Conservation (phyloP, 768 basidiomycete genomes). For the Rhodotorula babjevae region DNA sequence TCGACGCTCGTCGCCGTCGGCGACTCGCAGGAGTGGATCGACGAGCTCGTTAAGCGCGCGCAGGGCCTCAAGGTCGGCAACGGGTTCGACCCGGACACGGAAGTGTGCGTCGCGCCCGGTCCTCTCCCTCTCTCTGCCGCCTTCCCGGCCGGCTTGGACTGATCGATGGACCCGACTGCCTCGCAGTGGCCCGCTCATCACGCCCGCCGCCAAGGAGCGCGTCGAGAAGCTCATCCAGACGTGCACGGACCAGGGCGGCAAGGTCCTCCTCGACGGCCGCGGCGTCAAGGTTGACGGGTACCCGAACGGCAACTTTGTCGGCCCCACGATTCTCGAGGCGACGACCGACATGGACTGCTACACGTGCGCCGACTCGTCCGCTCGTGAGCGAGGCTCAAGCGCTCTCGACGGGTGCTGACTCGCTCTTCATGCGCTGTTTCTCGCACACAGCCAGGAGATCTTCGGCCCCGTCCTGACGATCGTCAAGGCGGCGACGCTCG, state of each 20-base stretch:
- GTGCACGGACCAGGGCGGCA: constrained; percentile 65
- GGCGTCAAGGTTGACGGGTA: constrained; percentile 60
- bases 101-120: constrained; percentile 58
- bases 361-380: constrained; percentile 54
- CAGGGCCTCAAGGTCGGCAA: constrained; percentile 74
- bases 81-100: constrained; percentile 80
- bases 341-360: constrained; percentile 81
- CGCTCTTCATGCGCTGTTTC: not conserved
- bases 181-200: constrained; percentile 53
- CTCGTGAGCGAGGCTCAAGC: not conserved
- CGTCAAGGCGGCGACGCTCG: constrained; percentile 71
- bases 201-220: constrained; percentile 72
- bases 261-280: constrained; percentile 80
- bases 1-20: constrained; percentile 85
- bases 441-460: constrained; percentile 71
- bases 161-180: no score
- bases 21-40: constrained; percentile 68
- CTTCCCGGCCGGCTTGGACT: not conserved
- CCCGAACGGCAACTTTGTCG: constrained; percentile 86
- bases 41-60: constrained; percentile 77
- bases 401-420: not conserved
- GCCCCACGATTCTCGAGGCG: constrained; percentile 82
- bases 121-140: constrained; percentile 15
- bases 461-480: constrained; percentile 86
- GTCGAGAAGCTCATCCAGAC: constrained; percentile 66